A percentile compares a stretch with the other conserved stretches of the same genome.
phyloP scores from a whole-genome alignment of 306 rosid species.

The Corylus avellana region DNA sequence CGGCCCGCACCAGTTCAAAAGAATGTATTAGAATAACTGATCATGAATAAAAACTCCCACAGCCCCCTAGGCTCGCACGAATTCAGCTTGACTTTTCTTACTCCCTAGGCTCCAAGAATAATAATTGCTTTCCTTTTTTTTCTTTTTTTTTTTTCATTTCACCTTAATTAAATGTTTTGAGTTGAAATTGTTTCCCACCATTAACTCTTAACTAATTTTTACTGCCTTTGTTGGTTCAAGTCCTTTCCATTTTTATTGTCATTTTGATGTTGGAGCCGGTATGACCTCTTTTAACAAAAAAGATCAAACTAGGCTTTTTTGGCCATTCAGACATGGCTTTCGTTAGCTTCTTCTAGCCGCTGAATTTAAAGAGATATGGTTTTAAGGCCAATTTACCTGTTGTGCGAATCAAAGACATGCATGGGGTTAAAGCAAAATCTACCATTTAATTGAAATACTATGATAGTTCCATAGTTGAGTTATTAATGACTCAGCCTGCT shows the following conservation, averaged over 20 bases:
- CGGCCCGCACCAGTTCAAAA: not conserved
- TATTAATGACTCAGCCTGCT: not conserved
- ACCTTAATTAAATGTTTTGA: not conserved
- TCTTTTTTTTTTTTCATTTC: not conserved
- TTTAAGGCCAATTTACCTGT: not conserved
- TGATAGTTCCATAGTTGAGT: not conserved
- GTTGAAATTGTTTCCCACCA: not conserved
- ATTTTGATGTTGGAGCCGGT: slow-evolving; percentile 3
- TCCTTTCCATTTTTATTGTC: slow-evolving; percentile 13
- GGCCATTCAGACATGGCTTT: not conserved
- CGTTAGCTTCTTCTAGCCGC: not conserved
- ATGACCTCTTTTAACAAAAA: slow-evolving; percentile 1
- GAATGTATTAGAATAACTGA: slow-evolving; percentile 11
- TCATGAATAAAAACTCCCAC: not conserved
- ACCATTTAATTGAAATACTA: not conserved
- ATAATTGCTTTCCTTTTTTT: not conserved
- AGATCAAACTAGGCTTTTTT: not conserved
- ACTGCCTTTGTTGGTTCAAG: not conserved
- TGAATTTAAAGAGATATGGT: not conserved
- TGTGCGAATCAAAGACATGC: not conserved
- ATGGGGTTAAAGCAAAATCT: not conserved
- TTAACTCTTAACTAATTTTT: not conserved
- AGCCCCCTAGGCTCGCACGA: no score
- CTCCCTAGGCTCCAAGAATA: not conserved
- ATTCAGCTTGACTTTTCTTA: not conserved